phyloP scores from a whole-genome alignment of 2,329 filamentous ascomycete species.

The Penicillium sp. region DNA sequence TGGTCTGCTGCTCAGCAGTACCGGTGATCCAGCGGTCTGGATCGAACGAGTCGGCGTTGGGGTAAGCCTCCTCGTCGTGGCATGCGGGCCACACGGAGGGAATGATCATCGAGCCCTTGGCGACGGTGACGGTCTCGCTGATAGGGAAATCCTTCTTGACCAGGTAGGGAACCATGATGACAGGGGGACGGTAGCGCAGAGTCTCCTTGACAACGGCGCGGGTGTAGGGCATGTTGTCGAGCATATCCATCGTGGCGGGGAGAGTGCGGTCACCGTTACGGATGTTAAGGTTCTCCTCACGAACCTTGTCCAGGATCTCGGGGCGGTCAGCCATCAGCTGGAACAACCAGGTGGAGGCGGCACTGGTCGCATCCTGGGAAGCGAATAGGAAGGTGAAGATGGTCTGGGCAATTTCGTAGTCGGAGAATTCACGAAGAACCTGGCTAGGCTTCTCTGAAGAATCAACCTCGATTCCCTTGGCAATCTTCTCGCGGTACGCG shows the following conservation, averaged over 20 bases:
- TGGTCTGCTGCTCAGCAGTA: slow-evolving; percentile 83
- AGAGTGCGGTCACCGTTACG: slow-evolving; percentile 72
- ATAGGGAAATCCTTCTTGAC: slow-evolving; percentile 96
- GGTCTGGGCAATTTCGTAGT: slow-evolving; percentile 89
- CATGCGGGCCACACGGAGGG: slow-evolving; percentile 87
- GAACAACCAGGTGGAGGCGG: slow-evolving; percentile 91
- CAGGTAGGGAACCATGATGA: slow-evolving; percentile 94
- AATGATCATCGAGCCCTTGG: slow-evolving; percentile 93
- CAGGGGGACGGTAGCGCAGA: slow-evolving; percentile 89
- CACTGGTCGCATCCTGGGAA: slow-evolving; percentile 94
- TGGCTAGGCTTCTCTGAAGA: slow-evolving; percentile 76
- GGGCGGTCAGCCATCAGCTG: slow-evolving; percentile 90
- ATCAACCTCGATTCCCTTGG: slow-evolving; percentile 66
- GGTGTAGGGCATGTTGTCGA: slow-evolving; percentile 87
- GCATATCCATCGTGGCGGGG: slow-evolving; percentile 73
- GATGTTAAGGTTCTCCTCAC: slow-evolving; percentile 80
- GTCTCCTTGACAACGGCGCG: slow-evolving; percentile 88
- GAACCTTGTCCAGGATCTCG: slow-evolving; percentile 84
- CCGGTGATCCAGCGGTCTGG: slow-evolving; percentile 90
- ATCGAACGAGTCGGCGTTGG: slow-evolving; percentile 82
- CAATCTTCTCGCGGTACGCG: slow-evolving; percentile 74
- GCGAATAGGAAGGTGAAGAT: slow-evolving; percentile 96
- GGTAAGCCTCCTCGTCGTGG: slow-evolving; percentile 88
- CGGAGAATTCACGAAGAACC: slow-evolving; percentile 79
- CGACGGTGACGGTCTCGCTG: slow-evolving; percentile 81